phyloP scores from a whole-genome alignment of 2,329 filamentous ascomycete species.

The Grosmannia serpens region DNA sequence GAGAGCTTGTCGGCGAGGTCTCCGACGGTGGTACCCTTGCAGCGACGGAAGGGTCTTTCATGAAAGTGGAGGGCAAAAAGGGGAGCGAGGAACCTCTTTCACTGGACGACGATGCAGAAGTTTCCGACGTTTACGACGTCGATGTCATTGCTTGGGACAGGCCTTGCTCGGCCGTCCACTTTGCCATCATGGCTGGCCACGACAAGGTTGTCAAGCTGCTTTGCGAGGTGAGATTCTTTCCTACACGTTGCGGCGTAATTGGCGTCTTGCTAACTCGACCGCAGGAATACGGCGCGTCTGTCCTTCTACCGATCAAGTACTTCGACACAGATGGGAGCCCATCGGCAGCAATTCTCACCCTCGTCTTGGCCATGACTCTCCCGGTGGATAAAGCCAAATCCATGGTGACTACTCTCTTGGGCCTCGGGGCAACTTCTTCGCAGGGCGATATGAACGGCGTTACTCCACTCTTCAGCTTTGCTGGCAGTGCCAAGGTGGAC shows the following conservation, averaged over 20 bases:
- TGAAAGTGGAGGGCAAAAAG: constrained; percentile 23
- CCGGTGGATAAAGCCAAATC: constrained; percentile 49
- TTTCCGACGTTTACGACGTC: constrained; percentile 70
- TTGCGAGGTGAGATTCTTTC: constrained; percentile 36
- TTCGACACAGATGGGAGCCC: constrained; percentile 35
- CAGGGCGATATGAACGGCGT: constrained; percentile 56
- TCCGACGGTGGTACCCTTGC: constrained; percentile 7
- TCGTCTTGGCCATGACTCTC: constrained; percentile 56
- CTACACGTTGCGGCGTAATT: not conserved
- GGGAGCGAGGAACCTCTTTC: constrained; percentile 20
- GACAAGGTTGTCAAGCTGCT: constrained; percentile 56
- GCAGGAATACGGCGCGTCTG: constrained; percentile 61
- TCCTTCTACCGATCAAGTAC: constrained; percentile 58
- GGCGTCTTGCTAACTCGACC: constrained; percentile 3
- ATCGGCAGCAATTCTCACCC: constrained; percentile 50
- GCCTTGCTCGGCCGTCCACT: constrained; percentile 61
- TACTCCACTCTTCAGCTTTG: constrained; percentile 56
- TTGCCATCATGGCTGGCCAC: constrained; percentile 66
- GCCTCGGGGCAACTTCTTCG: constrained; percentile 58
- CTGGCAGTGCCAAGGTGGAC: constrained; percentile 35
- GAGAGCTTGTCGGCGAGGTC: constrained; percentile 30
- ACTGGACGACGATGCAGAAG: constrained; percentile 49
- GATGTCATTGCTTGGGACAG: constrained; percentile 73
- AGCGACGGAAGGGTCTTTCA: constrained; percentile 12
- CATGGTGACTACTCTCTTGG: constrained; percentile 55